These are phyloP conservation scores for Leucocoprinus birnbaumii DNA, from an alignment of 768 basidiomycete species.

Conservation along the genomic window DNA sequence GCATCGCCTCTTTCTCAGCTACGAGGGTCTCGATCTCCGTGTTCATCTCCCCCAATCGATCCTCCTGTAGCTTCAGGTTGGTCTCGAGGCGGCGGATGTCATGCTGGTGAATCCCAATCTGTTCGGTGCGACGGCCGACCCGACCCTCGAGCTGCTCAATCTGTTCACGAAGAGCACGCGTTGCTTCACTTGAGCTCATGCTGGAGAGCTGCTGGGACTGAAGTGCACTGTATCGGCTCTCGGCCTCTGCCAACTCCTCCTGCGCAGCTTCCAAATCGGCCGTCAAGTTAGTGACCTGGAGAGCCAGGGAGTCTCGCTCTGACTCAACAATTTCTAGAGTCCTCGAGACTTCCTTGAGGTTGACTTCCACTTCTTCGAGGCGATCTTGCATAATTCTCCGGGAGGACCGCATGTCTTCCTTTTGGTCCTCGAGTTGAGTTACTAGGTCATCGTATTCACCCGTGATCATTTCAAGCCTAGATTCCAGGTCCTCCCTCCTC, in stretches of 20 bases:
- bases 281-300: slow-evolving; percentile 63
- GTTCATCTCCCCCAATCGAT: slow-evolving; percentile 67
- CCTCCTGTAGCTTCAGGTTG: slow-evolving; percentile 73
- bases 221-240: slow-evolving; percentile 57
- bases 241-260: slow-evolving; percentile 51
- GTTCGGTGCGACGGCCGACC: slow-evolving; percentile 63
- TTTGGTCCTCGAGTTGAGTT: slow-evolving; percentile 28
- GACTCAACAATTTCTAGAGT: slow-evolving; percentile 55
- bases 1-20: slow-evolving; percentile 75
- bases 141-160: slow-evolving; percentile 69
- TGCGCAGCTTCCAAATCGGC: slow-evolving; percentile 52
- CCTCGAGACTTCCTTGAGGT: slow-evolving; percentile 33
- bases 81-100: slow-evolving; percentile 76
- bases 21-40: slow-evolving; percentile 62
- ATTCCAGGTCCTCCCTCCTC: slow-evolving; percentile 27
- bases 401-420: slow-evolving; percentile 14
- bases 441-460: slow-evolving; percentile 35
- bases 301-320: slow-evolving; percentile 61
- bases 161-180: slow-evolving; percentile 54
- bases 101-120: slow-evolving; percentile 76
- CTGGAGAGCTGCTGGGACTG: slow-evolving; percentile 65
- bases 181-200: slow-evolving; percentile 57
- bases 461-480: slow-evolving; percentile 34
- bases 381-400: slow-evolving; percentile 18
- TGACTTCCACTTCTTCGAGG: slow-evolving; percentile 27